A percentile compares a stretch with the other conserved stretches of the same genome.
Evolutionary conservation across 176 grass and related monocot species (phyloP).

Genomic region (Oryza meridionalis): DNA sequence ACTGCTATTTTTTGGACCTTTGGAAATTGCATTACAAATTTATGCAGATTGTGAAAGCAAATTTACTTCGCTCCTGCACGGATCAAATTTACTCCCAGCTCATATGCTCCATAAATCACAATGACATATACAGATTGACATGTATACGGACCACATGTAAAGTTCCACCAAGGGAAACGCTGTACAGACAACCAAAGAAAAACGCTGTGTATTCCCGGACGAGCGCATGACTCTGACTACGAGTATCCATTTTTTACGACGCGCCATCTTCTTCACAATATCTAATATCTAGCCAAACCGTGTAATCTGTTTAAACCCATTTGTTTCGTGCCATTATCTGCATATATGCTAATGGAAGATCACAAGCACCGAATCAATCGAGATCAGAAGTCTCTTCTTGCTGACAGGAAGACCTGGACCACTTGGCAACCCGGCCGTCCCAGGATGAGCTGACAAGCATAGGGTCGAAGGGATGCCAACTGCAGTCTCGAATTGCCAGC

Average conservation of each 20-base stretch:
- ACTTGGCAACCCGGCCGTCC: constrained; percentile 59
- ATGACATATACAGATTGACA: background rate
- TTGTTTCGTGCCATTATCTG: background rate
- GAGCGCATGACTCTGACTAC: background rate
- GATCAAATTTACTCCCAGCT: background rate
- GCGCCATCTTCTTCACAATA: background rate
- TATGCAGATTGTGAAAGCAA: background rate
- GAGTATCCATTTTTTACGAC: constrained; percentile 18
- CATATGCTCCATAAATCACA: background rate
- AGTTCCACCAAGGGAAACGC: background rate
- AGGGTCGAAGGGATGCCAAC: constrained; percentile 79
- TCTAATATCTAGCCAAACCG: constrained; percentile 3
- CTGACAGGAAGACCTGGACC: constrained; percentile 43
- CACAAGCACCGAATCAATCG: constrained; percentile 16
- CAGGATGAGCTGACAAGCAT: constrained; percentile 77
- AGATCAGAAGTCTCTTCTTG: constrained; percentile 29
- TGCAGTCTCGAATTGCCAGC: constrained; percentile 72
- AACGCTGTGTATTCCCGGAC: background rate
- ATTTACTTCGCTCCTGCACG: background rate
- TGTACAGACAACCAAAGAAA: too few species aligned
- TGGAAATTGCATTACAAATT: background rate
- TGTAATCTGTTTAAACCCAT: background rate
- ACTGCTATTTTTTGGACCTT: background rate
- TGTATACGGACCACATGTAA: background rate
- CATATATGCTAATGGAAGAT: background rate